Evolutionary conservation across 1,284 basidiomycete species (phyloP).

Genomic region (Pholiota adiposa): DNA sequence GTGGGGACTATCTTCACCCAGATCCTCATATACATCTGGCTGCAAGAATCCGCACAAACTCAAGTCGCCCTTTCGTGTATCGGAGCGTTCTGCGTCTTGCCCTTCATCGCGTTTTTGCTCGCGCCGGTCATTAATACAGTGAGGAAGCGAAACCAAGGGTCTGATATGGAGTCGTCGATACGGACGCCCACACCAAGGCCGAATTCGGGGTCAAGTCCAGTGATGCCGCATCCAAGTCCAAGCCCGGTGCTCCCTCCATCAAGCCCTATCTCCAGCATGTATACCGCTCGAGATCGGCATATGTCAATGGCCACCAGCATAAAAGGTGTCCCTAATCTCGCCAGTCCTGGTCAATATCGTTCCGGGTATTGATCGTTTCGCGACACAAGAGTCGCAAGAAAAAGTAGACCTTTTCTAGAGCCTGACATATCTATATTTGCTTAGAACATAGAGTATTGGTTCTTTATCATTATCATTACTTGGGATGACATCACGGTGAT

Average conservation of each 20-base stretch:
- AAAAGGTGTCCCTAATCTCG: not conserved
- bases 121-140: constrained; percentile 17
- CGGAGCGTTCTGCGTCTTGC: constrained; percentile 20
- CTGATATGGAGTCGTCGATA: not conserved
- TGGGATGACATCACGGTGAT: no score
- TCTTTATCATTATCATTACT: no score
- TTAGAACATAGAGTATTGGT: no score
- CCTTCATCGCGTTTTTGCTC: constrained; percentile 19
- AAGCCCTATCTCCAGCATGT: not conserved
- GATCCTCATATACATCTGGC: constrained; percentile 24
- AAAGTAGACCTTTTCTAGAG: no score
- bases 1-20: constrained; percentile 22
- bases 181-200: not conserved
- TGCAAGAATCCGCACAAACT: constrained; percentile 18
- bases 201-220: not conserved
- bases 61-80: constrained; percentile 17
- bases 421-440: no score
- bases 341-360: not conserved
- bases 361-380: not conserved
- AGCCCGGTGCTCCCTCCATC: not conserved
- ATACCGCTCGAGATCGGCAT: not conserved
- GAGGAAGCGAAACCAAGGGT: not conserved
- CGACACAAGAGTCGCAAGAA: not conserved
- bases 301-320: not conserved
- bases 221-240: not conserved